These are phyloP conservation scores for Linnemannia hyalina DNA, from an alignment of 192 early-diverging fungal species.

Conservation along the genomic window DNA sequence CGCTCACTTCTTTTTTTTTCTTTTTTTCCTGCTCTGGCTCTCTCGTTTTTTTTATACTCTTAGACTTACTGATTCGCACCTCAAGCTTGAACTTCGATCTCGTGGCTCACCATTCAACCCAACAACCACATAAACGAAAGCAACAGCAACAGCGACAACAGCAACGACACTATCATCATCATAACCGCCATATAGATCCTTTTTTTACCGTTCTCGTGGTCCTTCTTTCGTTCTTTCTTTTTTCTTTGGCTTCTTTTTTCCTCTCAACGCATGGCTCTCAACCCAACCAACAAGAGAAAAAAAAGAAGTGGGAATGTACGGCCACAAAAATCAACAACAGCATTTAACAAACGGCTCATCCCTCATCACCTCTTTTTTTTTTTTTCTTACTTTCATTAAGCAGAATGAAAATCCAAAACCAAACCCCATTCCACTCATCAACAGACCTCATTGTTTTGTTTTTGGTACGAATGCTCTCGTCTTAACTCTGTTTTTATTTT, in stretches of 20 bases:
- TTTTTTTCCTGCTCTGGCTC: not conserved
- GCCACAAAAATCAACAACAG: not conserved
- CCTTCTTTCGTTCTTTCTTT: not conserved
- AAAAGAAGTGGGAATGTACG: not conserved
- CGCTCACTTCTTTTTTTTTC: not conserved
- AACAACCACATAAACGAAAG: not conserved
- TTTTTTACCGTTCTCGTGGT: not conserved
- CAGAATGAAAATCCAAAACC: not conserved
- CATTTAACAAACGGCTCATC: not conserved
- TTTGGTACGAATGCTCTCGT: not conserved
- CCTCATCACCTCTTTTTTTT: not conserved
- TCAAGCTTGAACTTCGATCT: not conserved
- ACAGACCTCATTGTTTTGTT: not conserved
- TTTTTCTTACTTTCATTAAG: not conserved
- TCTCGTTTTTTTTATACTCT: not conserved
- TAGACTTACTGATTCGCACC: not conserved
- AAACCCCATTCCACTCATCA: not conserved
- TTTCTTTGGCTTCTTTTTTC: not conserved
- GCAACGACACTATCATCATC: not conserved
- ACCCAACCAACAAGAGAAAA: not conserved
- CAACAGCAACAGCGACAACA: not conserved
- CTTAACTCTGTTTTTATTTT: slow-evolving; percentile 10
- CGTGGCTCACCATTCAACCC: not conserved
- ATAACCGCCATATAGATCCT: not conserved
- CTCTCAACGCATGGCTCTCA: not conserved